Base-by-base conservation (phyloP, 2,329 filamentous ascomycete genomes). In the Ceratocystis huliohia region DNA sequence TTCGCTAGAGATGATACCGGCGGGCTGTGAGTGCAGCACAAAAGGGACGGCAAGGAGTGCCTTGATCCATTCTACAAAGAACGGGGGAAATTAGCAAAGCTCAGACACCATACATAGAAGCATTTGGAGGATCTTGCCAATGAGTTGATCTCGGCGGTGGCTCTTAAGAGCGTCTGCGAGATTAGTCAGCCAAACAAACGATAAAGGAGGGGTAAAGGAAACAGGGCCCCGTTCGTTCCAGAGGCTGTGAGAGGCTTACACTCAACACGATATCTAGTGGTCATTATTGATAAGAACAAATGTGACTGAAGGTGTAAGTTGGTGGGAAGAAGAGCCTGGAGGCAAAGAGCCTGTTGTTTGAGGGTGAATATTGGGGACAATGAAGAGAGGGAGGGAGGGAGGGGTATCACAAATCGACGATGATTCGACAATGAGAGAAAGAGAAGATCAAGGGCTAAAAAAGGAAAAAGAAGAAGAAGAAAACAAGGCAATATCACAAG, bases 1-100 rank as follows among this genome's bases (percentile, higher is more conserved):
- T 71, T 85, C 81, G 66, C 83, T 80, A 70, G 92, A 87, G 72
- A 93, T 91, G 53, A 91, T 84, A 22, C 91, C 91, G 0, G 91
- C 95, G 2, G 94, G 94, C 74, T 97, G 92, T 1, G 93, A 96
- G 75, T 96, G 91, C 65, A 99, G 84, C 48, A 99, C 93, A 74
- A 99, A 99, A 0, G 94, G 94, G 0, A 97, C 93, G 1, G 94
- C 94, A 13, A 97, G 80, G 3, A 97, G 83, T 48, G 88, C 89
- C 78, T 99, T 97, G 80, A 97, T 90, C 93, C 93, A 97, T 87
- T 96, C 91, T 33, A 46, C n/a, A 20, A n/a, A 13, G 45, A 41
- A 57, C 70, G 37, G 70, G 37, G 70, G 69, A 15, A 33, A 25
- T 53, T 41, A 61, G 28, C 10, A 13, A n/a, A 2, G 25, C 44